A percentile compares a stretch with the other conserved stretches of the same genome.
These are phyloP conservation scores for Aristolochia fimbriata DNA, from an alignment of 164 flowering plant species.

Conservation along the genomic window DNA sequence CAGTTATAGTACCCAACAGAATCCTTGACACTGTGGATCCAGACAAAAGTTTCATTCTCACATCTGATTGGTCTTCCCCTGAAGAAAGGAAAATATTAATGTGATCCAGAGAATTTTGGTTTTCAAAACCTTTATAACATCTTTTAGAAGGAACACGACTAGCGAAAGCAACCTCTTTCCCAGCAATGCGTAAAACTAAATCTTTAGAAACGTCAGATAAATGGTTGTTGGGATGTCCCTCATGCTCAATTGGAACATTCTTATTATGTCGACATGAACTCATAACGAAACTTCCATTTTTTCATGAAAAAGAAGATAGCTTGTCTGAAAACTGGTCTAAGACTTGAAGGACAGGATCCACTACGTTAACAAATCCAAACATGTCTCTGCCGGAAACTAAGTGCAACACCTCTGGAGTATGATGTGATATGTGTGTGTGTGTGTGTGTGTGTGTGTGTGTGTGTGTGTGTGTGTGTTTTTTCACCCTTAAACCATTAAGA, in stretches of 20 bases:
- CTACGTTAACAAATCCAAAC: conserved; percentile 70
- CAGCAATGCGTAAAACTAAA: conserved; percentile 67
- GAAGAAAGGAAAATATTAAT: conserved; percentile 65
- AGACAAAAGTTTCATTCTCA: conserved; percentile 5
- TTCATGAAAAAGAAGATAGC: conserved; percentile 20
- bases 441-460: too few species aligned
- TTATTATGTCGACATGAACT: conserved; percentile 13
- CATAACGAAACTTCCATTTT: conserved; percentile 12
- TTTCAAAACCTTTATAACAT: conserved; percentile 14
- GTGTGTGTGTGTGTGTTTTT: too few species aligned
- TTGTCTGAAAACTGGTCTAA: conserved; percentile 26
- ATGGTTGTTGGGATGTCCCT: conserved; percentile 2
- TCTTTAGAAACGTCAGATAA: conserved; percentile 63
- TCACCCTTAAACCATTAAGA: too few species aligned
- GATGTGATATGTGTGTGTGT: too few species aligned
- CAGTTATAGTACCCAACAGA: conserved; percentile 58
- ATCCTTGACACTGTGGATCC: conserved; percentile 25
- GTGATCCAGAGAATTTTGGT: conserved; percentile 50
- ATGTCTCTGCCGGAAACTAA: conserved; percentile 89
- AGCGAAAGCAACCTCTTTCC: conserved; percentile 68
- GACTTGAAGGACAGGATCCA: conserved; percentile 30
- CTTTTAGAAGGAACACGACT: conserved; percentile 61
- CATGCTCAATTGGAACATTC: conserved; percentile 12
- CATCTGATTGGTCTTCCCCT: conserved; percentile 16
- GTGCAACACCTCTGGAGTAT: conserved; percentile 78